Evolutionary conservation across 1,284 basidiomycete genomes (phyloP), one percentile per base, ranked within the genome.

Genomic region (Pseudozyma sp.): DNA sequence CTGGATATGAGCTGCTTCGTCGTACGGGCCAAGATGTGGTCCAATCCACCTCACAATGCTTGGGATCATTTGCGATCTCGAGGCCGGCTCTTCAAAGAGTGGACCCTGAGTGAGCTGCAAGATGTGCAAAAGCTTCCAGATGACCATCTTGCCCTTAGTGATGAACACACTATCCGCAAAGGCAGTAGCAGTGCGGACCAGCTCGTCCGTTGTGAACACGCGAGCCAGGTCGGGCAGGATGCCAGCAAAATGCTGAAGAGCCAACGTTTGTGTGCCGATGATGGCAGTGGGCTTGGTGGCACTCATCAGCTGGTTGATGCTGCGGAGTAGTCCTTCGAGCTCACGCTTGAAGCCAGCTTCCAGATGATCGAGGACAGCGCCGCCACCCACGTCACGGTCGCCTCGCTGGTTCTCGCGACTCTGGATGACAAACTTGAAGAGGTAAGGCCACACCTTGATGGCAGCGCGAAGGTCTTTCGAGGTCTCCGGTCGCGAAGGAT

Each of bases 361-460:
- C 34, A 96, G 87, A 85, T 95, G 93, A 68, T 94, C 93, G 12
- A 92, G 90, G 0, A 93, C 93, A 1, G 91, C 90, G 7, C 92
- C 92, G 85, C 93, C 90, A 13, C 77, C 76, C 5, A 77, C 60
- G 59, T 94, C 93, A 74, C 91, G 92, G 21, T 73, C 71, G 6
- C 88, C 87, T 79, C 93, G 92, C 85, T 97, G 94, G 40, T 97
- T 86, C 82, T 96, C 93, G 43, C 95, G 88, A 6, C 94, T 91
- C 21, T 93, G 89, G 9, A 93, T 90, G 77, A 97, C 92, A 85
- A 98, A 94, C 83, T 93, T 93, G 89, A 97, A 94, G 76, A 98
- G 90, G 82, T 96, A 94, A 79, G 95, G 92, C 93, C 95, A 97
- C 19, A 98, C 95, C 85, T 97, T 97, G 77, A 99, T 88, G 13